These are phyloP conservation scores for Peronospora farinosa DNA, from an alignment of 352 stramenopile genomes.

Conservation along the genomic window DNA sequence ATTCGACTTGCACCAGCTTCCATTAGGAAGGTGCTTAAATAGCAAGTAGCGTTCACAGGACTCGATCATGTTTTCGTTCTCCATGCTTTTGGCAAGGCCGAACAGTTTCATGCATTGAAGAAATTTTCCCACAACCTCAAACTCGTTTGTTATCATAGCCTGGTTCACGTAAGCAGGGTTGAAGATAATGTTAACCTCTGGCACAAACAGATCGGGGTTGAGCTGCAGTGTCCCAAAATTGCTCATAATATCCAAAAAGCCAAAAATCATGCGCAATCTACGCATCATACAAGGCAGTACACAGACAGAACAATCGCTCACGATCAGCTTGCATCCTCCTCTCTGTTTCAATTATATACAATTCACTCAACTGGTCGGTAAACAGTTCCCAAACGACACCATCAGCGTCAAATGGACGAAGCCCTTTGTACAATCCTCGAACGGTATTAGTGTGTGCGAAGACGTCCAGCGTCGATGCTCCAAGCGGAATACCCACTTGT, in stretches of 20 bases:
- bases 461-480: slow-evolving; percentile 60
- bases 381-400: slow-evolving; percentile 61
- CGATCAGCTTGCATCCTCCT: slow-evolving; percentile 7
- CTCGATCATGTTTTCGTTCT: slow-evolving; percentile 40
- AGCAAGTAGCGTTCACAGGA: slow-evolving; percentile 63
- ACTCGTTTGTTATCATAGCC: slow-evolving; percentile 62
- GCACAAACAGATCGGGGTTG: slow-evolving; percentile 55
- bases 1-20: slow-evolving; percentile 63
- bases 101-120: slow-evolving; percentile 80
- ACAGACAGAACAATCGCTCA: slow-evolving; percentile 5
- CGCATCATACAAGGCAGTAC: slow-evolving; percentile 1
- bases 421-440: slow-evolving; percentile 60
- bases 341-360: not conserved
- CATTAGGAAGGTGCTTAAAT: slow-evolving; percentile 58
- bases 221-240: slow-evolving; percentile 73
- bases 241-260: slow-evolving; percentile 68
- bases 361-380: slow-evolving; percentile 53
- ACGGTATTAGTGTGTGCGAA: slow-evolving; percentile 68
- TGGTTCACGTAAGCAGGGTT: slow-evolving; percentile 68
- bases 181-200: slow-evolving; percentile 69
- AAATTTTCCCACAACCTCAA: slow-evolving; percentile 66
- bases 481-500: slow-evolving; percentile 64
- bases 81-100: slow-evolving; percentile 30
- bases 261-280: slow-evolving; percentile 78
- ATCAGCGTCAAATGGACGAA: slow-evolving; percentile 56